phyloP scores from a whole-genome alignment of 345 rosid species.

The Trapa bicornis region DNA sequence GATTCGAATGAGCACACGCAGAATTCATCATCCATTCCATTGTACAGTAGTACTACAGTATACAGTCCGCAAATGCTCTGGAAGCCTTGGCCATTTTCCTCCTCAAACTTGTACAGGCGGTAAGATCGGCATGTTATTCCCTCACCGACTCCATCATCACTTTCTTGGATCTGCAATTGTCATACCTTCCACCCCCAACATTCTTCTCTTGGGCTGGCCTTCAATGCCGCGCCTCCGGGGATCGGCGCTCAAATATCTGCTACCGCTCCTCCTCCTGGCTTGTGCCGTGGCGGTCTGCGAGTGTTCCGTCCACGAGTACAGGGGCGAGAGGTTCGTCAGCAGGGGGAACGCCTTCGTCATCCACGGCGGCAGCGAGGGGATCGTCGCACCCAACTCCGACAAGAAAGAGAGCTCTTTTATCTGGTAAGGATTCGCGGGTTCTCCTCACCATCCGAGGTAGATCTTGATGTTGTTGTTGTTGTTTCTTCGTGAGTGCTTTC shows the following conservation, averaged over 20 bases:
- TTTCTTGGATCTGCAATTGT: slow-evolving; percentile 7
- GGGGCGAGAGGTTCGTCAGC: slow-evolving; percentile 46
- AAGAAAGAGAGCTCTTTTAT: slow-evolving; percentile 31
- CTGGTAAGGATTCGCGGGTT: slow-evolving; percentile 23
- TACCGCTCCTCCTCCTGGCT: slow-evolving; percentile 15
- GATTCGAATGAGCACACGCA: background rate
- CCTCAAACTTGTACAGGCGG: no score
- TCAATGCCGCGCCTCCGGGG: slow-evolving; percentile 1
- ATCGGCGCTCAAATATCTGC: slow-evolving; percentile 7
- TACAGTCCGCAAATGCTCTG: no score
- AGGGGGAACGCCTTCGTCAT: slow-evolving; percentile 83
- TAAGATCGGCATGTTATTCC: no score
- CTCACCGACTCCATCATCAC: background rate
- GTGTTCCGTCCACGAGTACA: slow-evolving; percentile 68
- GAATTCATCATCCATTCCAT: background rate
- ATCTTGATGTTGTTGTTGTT: background rate
- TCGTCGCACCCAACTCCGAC: slow-evolving; percentile 29
- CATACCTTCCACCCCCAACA: slow-evolving; percentile 1
- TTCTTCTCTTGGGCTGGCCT: background rate
- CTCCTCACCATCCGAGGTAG: background rate
- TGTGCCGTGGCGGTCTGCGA: slow-evolving; percentile 14
- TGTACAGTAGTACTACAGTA: background rate
- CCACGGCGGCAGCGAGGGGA: slow-evolving; percentile 96
- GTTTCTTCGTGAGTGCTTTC: background rate
- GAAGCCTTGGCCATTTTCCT: no score